Evolutionary conservation across 1,284 basidiomycete genomes (phyloP), one percentile per base, ranked within the genome.

Genomic region (Melampsora medusae): DNA sequence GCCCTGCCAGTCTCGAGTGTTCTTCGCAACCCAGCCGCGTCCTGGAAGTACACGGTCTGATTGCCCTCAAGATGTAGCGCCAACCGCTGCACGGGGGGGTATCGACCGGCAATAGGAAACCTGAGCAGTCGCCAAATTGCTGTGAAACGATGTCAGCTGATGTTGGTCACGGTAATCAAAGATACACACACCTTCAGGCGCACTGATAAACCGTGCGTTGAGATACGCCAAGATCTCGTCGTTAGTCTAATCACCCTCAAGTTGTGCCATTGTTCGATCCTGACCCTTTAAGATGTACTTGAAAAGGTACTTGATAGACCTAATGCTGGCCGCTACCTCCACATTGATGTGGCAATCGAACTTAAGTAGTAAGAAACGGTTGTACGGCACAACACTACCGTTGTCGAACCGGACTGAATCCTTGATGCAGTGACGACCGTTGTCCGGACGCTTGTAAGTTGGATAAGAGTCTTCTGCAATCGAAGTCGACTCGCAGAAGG

Each of bases 221-320:
- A 85, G 66, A 66, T 80, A 84, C 3, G 73, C 48, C 49, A 81
- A 80, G 42, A 86, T 81, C 77, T 86, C 85, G 79, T 86, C 80
- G 10, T 59, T 61, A 2, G 35, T 12, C 4, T 49, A 42, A 2
- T 62, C 56, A 42, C 53, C 59, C 14, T 86, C 59, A 4, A 83
- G 81, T 2, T 50, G 2, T 31, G 86, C 56, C 6, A 83, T 82
- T 0, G 81, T 81, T 0, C 81, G 79, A 78, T 87, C 86, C 28
- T 78, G 69, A 0, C 87, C 86, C 77, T 87, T 87, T 77, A 85
- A 82, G 59, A 86, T 82, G 78, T 87, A 87, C 77, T 87, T 87
- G 81, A 84, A 83, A 2, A 84, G 75, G 77, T 87, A 87, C 77
- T 86, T 86, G 77, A 85, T 69, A 0, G 65, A 42, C 25, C 31